Base-by-base conservation (phyloP, 345 rosid genomes). In the Luvunga scandens region DNA sequence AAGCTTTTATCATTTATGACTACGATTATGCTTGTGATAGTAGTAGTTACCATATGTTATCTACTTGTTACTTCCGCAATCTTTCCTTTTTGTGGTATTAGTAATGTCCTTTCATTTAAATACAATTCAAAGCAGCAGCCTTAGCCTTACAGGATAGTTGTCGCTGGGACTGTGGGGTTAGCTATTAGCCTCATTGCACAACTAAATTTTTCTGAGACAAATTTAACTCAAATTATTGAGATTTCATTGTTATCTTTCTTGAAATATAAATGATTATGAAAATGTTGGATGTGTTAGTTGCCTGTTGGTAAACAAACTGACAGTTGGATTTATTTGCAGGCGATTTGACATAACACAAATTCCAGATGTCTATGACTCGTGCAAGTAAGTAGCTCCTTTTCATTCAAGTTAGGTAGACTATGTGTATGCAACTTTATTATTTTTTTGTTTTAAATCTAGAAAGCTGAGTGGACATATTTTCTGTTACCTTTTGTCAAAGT, bases 361-460 rank as follows among this genome's bases (percentile, higher is more conserved):
- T 85, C 98, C 99, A 60, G 99, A 97, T 87, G 93, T 97, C 83
- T 97, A 97, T 69, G 99, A 97, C 90, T 97, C 99, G 24, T 94
- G 98, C 99, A 97, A 97, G 99, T 96, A 89, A 92, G 99, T 85
- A 61, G 75, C 56, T 65, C 78, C 33, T 75, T 82, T 60, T 78
- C 66, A 70, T 22, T 53, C 10, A 24, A 73, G 71, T 10, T 36
- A 57, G 56, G 25, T 71, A 55, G 45, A 78, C 24, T 72, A 19
- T 53, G 38, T 9, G 10, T 30, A 8, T 9, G 22, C 16, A 65
- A 19, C 19, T 2, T 63, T 64, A 42, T 28, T 70, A 63, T 38
- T 3, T 4, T 70, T 36, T 38, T 5, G 24, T 38, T 14, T 45
- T 38, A n/a, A 50, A 27, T 69, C 45, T 34, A 33, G 57, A 16